Conservation (phyloP, 805 yeast genomes). For the Yarrowia sp. region DNA sequence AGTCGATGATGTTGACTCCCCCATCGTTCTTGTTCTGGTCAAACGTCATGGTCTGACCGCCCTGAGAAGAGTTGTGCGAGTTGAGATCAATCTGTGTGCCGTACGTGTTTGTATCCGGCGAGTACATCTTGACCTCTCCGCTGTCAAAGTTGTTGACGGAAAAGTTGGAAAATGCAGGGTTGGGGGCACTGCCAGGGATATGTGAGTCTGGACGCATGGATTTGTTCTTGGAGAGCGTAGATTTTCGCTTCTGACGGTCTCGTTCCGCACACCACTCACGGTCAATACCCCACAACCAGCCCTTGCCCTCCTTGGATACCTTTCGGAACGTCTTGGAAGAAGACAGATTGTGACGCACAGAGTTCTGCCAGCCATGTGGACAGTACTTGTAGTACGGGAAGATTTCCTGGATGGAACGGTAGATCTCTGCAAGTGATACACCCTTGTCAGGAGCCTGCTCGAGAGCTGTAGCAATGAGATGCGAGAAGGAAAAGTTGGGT, state of each 20-base stretch:
- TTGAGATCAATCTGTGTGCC: conserved; percentile 25
- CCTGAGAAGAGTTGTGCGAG: background rate
- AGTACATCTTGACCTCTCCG: conserved; percentile 25
- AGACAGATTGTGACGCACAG: conserved; percentile 85
- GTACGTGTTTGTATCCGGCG: conserved; percentile 25
- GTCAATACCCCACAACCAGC: conserved; percentile 93
- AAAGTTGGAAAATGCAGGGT: conserved; percentile 22
- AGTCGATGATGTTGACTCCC: conserved; percentile 23
- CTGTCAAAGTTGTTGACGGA: conserved; percentile 15
- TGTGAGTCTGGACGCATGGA: background rate
- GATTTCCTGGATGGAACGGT: conserved; percentile 78
- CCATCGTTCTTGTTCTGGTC: conserved; percentile 19
- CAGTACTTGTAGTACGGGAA: conserved; percentile 92
- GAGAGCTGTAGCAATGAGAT: conserved; percentile 75
- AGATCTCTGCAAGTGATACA: conserved; percentile 78
- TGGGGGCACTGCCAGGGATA: conserved; percentile 17
- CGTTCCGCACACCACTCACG: conserved; percentile 79
- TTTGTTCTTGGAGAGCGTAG: conserved; percentile 19
- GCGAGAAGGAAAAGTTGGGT: conserved; percentile 79
- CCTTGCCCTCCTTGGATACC: conserved; percentile 83
- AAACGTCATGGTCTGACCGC: conserved; percentile 1
- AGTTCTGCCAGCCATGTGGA: conserved; percentile 97
- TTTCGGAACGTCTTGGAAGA: conserved; percentile 81
- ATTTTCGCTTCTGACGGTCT: conserved; percentile 66
- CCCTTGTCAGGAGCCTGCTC: conserved; percentile 68